Evolutionary conservation across 1,284 basidiomycete genomes (phyloP).

Genomic region (Ustilago vetiveriae): DNA sequence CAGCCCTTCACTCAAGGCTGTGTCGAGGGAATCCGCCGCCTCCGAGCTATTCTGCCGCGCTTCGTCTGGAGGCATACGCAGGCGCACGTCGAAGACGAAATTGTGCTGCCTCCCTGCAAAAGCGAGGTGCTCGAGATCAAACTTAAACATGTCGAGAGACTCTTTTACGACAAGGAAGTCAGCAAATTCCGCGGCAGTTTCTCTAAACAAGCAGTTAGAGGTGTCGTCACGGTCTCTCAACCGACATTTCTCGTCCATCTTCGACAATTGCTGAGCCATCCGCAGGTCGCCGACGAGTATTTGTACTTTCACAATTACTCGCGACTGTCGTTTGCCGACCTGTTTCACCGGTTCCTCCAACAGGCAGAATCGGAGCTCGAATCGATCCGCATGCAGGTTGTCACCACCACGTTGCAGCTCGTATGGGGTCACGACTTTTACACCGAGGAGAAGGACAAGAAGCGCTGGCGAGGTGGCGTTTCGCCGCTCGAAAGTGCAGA

Average conservation of each 20-base stretch:
- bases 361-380: conserved; percentile 39
- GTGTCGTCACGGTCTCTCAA: conserved; percentile 13
- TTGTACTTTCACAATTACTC: conserved; percentile 37
- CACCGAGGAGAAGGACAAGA: conserved; percentile 29
- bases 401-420: conserved; percentile 31
- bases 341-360: conserved; percentile 36
- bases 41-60: conserved; percentile 39
- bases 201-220: conserved; percentile 21
- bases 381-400: conserved; percentile 28
- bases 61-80: conserved; percentile 53
- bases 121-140: conserved; percentile 44
- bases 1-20: conserved; percentile 43
- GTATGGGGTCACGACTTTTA: conserved; percentile 48
- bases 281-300: conserved; percentile 46
- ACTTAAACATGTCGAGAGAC: conserved; percentile 41
- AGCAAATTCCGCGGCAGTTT: conserved; percentile 28
- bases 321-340: conserved; percentile 40
- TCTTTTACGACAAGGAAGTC: conserved; percentile 55
- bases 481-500: conserved; percentile 11
- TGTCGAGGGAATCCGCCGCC: conserved; percentile 40
- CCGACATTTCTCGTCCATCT: conserved; percentile 43
- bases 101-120: conserved; percentile 36
- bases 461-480: conserved; percentile 28
- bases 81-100: conserved; percentile 48
- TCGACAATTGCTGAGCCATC: conserved; percentile 51